Evolutionary conservation across 768 basidiomycete species (phyloP).

Genomic region (Suillus luteus): DNA sequence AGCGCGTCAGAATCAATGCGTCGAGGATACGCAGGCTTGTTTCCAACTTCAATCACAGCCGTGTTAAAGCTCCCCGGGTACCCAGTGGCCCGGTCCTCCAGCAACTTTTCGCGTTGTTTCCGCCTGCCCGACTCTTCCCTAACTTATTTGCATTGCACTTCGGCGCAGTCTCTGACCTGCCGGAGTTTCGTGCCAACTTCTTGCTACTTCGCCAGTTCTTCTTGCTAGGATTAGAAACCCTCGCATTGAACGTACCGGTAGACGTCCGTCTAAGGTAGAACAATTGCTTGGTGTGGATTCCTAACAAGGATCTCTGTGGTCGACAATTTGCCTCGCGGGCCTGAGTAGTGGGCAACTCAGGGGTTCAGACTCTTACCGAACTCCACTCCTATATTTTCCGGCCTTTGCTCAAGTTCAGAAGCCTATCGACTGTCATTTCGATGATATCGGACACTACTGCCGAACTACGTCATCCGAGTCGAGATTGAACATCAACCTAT

Average conservation of each 20-base stretch:
- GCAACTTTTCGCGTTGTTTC: background rate
- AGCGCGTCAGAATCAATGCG: background rate
- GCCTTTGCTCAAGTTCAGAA: slow-evolving; percentile 1
- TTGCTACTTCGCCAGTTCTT: background rate
- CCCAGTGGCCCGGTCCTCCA: background rate
- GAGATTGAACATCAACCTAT: no score
- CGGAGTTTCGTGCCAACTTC: background rate
- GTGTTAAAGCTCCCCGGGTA: background rate
- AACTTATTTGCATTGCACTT: background rate
- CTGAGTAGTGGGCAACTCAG: background rate
- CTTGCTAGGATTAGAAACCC: background rate
- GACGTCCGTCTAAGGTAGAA: background rate
- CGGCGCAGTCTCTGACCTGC: background rate
- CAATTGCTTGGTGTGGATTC: background rate
- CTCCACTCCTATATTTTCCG: background rate
- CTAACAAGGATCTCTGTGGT: background rate
- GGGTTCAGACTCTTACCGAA: no score
- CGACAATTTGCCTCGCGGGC: background rate
- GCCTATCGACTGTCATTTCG: background rate
- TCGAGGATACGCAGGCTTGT: background rate
- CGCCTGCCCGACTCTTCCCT: background rate
- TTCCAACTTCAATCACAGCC: no score
- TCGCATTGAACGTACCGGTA: background rate
- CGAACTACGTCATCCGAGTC: no score
- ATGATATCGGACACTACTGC: background rate